A percentile compares a stretch with the other conserved stretches of the same genome.
Conservation (phyloP, 257 asterid species). For the Solanum tarijense region DNA sequence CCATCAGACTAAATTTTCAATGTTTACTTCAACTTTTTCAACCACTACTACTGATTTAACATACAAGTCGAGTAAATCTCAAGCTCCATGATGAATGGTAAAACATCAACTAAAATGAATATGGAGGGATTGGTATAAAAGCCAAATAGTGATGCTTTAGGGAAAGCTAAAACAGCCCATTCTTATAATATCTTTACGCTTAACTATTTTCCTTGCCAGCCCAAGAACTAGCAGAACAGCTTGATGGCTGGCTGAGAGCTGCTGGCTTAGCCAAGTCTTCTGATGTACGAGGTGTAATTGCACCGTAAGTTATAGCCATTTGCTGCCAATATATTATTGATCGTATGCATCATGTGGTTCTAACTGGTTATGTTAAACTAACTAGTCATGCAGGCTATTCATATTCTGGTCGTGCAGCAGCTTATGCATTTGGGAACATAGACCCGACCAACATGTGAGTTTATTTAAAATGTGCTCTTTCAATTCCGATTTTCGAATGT, state of each 20-base stretch:
- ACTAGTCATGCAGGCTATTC: conserved; percentile 99
- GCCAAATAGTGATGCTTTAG: not conserved
- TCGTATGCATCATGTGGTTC: not conserved
- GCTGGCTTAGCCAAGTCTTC: conserved; percentile 59
- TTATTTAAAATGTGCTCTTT: not conserved
- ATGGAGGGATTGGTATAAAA: not conserved
- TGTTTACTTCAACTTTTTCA: not conserved
- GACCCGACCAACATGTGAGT: conserved; percentile 70
- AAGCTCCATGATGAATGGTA: not conserved
- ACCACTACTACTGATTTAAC: not conserved
- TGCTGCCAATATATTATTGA: not conserved
- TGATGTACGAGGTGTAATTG: conserved; percentile 92
- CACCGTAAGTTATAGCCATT: conserved; percentile 61
- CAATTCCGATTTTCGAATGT: not conserved
- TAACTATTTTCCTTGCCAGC: conserved; percentile 33
- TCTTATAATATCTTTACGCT: not conserved
- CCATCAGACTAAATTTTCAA: not conserved
- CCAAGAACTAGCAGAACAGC: conserved; percentile 54
- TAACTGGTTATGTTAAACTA: conserved; percentile 14
- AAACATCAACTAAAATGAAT: not conserved
- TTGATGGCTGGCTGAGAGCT: conserved; percentile 75
- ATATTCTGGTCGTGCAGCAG: conserved; percentile 96
- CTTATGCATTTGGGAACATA: conserved; percentile 92
- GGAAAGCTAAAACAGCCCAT: conserved; percentile 6
- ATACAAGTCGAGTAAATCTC: not conserved